These are phyloP conservation scores for Fusarium burgessii DNA, from an alignment of 2,329 filamentous ascomycete species.

Conservation along the genomic window DNA sequence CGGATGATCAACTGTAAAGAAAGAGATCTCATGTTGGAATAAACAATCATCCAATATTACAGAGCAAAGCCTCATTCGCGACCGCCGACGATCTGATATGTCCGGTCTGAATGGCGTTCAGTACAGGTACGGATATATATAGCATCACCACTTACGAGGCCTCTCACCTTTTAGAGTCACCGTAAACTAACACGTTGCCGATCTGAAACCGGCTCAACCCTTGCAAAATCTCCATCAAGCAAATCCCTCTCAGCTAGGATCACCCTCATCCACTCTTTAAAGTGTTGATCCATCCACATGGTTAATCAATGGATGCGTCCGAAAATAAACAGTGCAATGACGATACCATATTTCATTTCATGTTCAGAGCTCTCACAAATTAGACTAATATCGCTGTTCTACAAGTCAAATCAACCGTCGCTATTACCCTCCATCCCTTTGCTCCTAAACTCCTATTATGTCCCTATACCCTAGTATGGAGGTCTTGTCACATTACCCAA, in stretches of 20 bases:
- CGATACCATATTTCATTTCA: conserved; percentile 24
- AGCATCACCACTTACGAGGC: neutral
- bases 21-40: neutral
- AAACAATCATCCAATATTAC: neutral
- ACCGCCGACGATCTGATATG: neutral
- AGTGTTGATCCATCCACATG: neutral
- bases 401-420: conserved; percentile 33
- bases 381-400: conserved; percentile 32
- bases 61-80: neutral
- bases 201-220: conserved; percentile 36
- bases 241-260: conserved; percentile 3
- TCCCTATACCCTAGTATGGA: conserved; percentile 57
- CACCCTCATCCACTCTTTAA: neutral
- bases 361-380: conserved; percentile 26
- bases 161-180: neutral
- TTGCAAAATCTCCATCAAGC: conserved; percentile 24
- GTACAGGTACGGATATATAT: neutral
- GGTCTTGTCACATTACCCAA: conserved; percentile 61
- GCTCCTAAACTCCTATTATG: conserved; percentile 27
- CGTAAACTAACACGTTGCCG: conserved; percentile 4
- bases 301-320: neutral
- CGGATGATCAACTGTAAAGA: neutral
- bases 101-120: neutral
- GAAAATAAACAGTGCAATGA: neutral
- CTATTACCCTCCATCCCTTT: conserved; percentile 22